These are phyloP conservation scores for Trichoderma aggressivum DNA, from an alignment of 2,329 filamentous ascomycete genomes.

Conservation along the genomic window DNA sequence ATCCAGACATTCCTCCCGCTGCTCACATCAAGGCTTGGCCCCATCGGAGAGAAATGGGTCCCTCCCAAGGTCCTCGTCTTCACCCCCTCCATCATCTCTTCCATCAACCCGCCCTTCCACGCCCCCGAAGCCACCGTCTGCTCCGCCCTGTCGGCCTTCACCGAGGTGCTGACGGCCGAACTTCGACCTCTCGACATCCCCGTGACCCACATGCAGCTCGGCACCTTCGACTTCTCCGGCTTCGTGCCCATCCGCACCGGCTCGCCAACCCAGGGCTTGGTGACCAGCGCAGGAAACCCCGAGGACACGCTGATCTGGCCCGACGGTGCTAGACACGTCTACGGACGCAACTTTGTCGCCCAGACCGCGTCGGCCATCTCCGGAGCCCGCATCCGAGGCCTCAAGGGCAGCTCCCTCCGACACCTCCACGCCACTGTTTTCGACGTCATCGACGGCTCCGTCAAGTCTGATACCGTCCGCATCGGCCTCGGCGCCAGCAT, in stretches of 20 bases:
- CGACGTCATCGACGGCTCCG: constrained; percentile 72
- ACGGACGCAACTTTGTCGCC: constrained; percentile 59
- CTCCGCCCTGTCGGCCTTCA: constrained; percentile 82
- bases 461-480: constrained; percentile 62
- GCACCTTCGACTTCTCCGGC: constrained; percentile 80
- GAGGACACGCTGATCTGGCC: constrained; percentile 60
- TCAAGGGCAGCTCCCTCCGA: constrained; percentile 68
- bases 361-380: constrained; percentile 55
- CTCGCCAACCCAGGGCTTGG: constrained; percentile 35
- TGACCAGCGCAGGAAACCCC: constrained; percentile 40
- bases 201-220: constrained; percentile 84
- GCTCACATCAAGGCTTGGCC: constrained; percentile 59
- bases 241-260: constrained; percentile 48
- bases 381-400: constrained; percentile 54
- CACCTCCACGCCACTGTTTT: constrained; percentile 85
- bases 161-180: constrained; percentile 75
- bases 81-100: constrained; percentile 76
- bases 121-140: constrained; percentile 83
- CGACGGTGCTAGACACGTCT: constrained; percentile 56
- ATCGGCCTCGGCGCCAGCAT: constrained; percentile 81
- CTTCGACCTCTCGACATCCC: constrained; percentile 71
- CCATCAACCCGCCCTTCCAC: constrained; percentile 75
- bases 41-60: constrained; percentile 47
- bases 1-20: constrained; percentile 87
- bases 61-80: constrained; percentile 71